Evolutionary conservation across 2,329 filamentous ascomycete genomes (phyloP).

Genomic region (Drechslerella coelobrocha): DNA sequence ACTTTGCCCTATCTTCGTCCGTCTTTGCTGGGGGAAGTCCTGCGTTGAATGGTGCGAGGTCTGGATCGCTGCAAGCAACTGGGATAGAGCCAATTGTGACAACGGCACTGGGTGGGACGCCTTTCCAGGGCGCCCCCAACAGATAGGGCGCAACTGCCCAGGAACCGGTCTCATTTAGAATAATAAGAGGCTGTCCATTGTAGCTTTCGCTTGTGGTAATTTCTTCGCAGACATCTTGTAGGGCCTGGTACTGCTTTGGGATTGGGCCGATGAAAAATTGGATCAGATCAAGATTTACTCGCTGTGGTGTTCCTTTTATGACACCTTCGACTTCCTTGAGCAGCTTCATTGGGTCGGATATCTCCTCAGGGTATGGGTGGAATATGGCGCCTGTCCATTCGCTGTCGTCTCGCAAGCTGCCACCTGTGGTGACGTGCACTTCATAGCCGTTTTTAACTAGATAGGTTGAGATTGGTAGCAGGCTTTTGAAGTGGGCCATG

Average conservation of each 20-base stretch:
- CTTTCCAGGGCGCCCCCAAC: conserved; percentile 57
- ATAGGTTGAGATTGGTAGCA: conserved; percentile 57
- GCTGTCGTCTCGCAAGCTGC: conserved; percentile 57
- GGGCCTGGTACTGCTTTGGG: conserved; percentile 56
- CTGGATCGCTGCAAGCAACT: conserved; percentile 58
- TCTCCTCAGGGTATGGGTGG: conserved; percentile 56
- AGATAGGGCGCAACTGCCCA: conserved; percentile 59
- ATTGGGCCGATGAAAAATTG: conserved; percentile 57
- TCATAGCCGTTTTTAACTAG: conserved; percentile 60
- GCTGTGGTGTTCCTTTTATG: conserved; percentile 50
- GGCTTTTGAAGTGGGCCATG: conserved; percentile 47
- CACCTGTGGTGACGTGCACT: conserved; percentile 60
- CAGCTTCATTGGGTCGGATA: conserved; percentile 50
- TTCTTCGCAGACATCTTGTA: conserved; percentile 58
- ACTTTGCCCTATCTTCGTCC: conserved; percentile 57
- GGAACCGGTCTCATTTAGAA: conserved; percentile 60
- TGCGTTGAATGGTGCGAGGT: conserved; percentile 59
- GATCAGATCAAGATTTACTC: conserved; percentile 57
- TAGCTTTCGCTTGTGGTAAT: conserved; percentile 37
- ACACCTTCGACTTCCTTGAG: conserved; percentile 51
- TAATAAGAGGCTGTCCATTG: conserved; percentile 56
- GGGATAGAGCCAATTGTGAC: conserved; percentile 60
- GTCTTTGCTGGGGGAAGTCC: conserved; percentile 59
- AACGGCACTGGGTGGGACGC: conserved; percentile 56
- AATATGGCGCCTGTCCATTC: conserved; percentile 59